phyloP scores from a whole-genome alignment of 2,329 filamentous ascomycete species.

The Paraphoma chrysanthemicola region DNA sequence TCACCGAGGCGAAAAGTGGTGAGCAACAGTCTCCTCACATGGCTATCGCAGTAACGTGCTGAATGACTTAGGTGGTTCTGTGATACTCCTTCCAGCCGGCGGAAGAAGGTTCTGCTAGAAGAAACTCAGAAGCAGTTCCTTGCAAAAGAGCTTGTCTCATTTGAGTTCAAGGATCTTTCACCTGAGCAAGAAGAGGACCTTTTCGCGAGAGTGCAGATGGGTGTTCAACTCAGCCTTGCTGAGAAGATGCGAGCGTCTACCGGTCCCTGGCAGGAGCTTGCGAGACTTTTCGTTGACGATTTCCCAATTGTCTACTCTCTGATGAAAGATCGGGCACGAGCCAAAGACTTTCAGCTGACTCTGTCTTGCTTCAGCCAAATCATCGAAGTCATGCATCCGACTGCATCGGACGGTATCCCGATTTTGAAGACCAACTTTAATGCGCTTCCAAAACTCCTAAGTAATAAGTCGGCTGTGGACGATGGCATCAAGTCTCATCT shows the following conservation, averaged over 20 bases:
- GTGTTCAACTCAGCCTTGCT: constrained; percentile 52
- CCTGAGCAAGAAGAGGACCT: constrained; percentile 56
- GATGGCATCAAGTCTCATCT: constrained; percentile 42
- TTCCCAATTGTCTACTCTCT: constrained; percentile 47
- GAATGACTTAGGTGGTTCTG: constrained; percentile 33
- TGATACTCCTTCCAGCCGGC: constrained; percentile 11
- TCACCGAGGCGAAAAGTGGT: constrained; percentile 52
- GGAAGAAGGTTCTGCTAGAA: constrained; percentile 44
- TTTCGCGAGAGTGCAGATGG: constrained; percentile 57
- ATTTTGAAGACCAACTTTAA: constrained; percentile 27
- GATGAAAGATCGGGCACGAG: constrained; percentile 36
- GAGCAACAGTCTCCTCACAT: constrained; percentile 3
- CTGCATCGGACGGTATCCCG: constrained; percentile 30
- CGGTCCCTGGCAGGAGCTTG: constrained; percentile 55
- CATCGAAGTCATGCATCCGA: constrained; percentile 41
- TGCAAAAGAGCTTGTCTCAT: constrained; percentile 51
- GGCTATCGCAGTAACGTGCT: background rate
- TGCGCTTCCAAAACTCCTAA: constrained; percentile 31
- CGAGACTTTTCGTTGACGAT: constrained; percentile 51
- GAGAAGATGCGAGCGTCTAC: constrained; percentile 57
- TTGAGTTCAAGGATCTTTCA: constrained; percentile 51
- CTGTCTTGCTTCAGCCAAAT: constrained; percentile 47
- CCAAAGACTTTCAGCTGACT: constrained; percentile 43
- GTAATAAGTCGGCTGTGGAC: constrained; percentile 33
- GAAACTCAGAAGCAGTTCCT: constrained; percentile 48